Percentiles rank a stretch among this genome's conserved stretches.
phyloP scores from a whole-genome alignment of 306 rosid genomes.

The Hippophae tibetana region DNA sequence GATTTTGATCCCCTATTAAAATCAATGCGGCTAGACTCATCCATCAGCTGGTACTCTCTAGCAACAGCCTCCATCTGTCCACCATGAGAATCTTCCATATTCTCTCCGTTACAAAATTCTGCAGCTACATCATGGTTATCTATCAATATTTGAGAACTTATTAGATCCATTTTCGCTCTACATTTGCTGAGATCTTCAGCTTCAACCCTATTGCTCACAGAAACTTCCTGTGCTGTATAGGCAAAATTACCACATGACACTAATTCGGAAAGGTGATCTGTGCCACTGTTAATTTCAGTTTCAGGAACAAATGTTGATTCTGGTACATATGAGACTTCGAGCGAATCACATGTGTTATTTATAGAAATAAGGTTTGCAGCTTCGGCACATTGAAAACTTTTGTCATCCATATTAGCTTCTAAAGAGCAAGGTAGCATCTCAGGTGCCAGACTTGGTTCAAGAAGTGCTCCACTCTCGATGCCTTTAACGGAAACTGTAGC shows the following conservation, averaged over 20 bases:
- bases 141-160: conserved; percentile 20
- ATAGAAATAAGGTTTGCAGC: conserved; percentile 26
- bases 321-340: conserved; percentile 46
- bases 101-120: conserved; percentile 31
- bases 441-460: conserved; percentile 22
- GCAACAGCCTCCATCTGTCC: conserved; percentile 31
- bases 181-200: conserved; percentile 18
- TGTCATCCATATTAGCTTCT: conserved; percentile 26
- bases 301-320: conserved; percentile 59
- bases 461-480: conserved; percentile 21
- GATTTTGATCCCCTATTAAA: conserved; percentile 19
- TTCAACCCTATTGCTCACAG: conserved; percentile 27
- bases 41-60: conserved; percentile 32
- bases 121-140: conserved; percentile 25
- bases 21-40: conserved; percentile 52
- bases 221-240: conserved; percentile 28
- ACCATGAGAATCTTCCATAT: conserved; percentile 29
- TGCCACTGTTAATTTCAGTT: conserved; percentile 34
- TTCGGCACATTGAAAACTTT: conserved; percentile 25
- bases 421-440: conserved; percentile 25
- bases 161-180: conserved; percentile 11
- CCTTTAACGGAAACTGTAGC: conserved; percentile 17
- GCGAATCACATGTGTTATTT: conserved; percentile 33
- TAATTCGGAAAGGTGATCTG: conserved; percentile 28
- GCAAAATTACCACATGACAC: conserved; percentile 29